Percentiles rank a stretch among this genome's conserved stretches.
phyloP scores from a whole-genome alignment of 257 asterid species.

The Sherardia arvensis region DNA sequence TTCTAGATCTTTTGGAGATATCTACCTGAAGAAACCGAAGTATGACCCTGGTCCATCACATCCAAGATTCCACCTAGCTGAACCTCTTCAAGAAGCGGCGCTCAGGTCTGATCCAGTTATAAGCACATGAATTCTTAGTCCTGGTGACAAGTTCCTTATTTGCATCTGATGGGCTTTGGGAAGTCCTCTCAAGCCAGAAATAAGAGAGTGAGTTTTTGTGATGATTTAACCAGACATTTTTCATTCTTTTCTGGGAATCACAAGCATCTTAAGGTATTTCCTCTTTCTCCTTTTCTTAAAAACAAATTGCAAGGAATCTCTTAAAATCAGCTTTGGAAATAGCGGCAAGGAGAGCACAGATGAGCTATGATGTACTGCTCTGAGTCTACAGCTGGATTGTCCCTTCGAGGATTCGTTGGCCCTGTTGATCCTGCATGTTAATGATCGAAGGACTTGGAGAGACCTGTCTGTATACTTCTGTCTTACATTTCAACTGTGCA shows the following conservation, averaged over 20 bases:
- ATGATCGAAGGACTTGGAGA: neutral
- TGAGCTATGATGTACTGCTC: slow-evolving; percentile 31
- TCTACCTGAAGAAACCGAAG: slow-evolving; percentile 72
- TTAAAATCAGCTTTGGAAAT: slow-evolving; percentile 34
- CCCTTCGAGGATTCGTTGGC: slow-evolving; percentile 51
- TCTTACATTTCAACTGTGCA: neutral
- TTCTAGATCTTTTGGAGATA: slow-evolving; percentile 83
- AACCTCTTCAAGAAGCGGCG: slow-evolving; percentile 52
- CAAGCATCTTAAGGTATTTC: neutral
- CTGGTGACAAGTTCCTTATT: slow-evolving; percentile 62
- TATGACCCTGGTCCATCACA: slow-evolving; percentile 39
- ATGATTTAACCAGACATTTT: neutral
- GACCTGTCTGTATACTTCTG: neutral
- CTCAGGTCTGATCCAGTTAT: slow-evolving; percentile 68
- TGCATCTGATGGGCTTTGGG: slow-evolving; percentile 96
- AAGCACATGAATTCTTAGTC: slow-evolving; percentile 28
- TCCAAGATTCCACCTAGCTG: slow-evolving; percentile 47
- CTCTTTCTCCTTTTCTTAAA: slow-evolving; percentile 3
- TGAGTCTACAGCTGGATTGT: slow-evolving; percentile 26
- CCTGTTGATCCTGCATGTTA: slow-evolving; percentile 25
- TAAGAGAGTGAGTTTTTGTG: slow-evolving; percentile 36
- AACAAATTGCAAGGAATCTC: slow-evolving; percentile 68
- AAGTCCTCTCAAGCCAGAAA: slow-evolving; percentile 56
- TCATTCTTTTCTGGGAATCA: neutral
- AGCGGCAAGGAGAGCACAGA: slow-evolving; percentile 35